Base-by-base conservation (phyloP, 163 green algal species). In the Chlamydomonas reinhardtii region DNA sequence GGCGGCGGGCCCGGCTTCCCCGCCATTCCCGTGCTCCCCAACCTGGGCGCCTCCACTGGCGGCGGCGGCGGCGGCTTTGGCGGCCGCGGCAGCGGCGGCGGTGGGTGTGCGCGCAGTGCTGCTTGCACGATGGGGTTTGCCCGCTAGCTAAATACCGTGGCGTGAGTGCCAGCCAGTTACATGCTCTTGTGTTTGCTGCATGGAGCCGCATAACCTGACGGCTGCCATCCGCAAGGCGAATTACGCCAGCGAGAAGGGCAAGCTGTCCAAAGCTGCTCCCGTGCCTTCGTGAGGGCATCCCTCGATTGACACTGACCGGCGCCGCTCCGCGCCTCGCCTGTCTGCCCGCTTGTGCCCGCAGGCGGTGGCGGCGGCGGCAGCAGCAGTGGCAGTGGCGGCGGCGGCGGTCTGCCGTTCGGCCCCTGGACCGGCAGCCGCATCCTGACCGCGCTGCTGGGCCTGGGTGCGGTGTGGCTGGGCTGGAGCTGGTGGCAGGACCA, bases 1-100 rank as follows among this genome's bases (percentile, higher is more conserved):
- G 80, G 80, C 59, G n/a, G n/a, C 56, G 80, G 80, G 20, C 80
- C 80, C 34, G 80, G 69, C 34, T 86, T 86, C 70, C 69, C 80
- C 27, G 35, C 80, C 54, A 27, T 86, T 37, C 4, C 14, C 32
- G 35, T 20, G n/a, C 15, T 86, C 56, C 4, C 14, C 48, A 61
- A 16, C 48, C 37, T 70, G 29, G 77, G 77, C 9, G 77, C 66
- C 70, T 14, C 0, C 39, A 27, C 4, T 24, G 71, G 71, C 39
- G 37, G 31, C 71, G 16, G 11, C 71, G 37, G 71, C 71, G 2
- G 0, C n/a, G n/a, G 37, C n/a, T 35, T n/a, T 19, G 80, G 69
- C 19, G 34, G 69, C 27, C 69, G 80, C 80, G 70, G 79, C 66
- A 32, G 65, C 77, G 65, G 77, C 43, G 20, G 65, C 31, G 8